Evolutionary conservation across 345 rosid genomes (phyloP), one percentile per base, ranked within the genome.

Genomic region (Zanthoxylum bungeanum): DNA sequence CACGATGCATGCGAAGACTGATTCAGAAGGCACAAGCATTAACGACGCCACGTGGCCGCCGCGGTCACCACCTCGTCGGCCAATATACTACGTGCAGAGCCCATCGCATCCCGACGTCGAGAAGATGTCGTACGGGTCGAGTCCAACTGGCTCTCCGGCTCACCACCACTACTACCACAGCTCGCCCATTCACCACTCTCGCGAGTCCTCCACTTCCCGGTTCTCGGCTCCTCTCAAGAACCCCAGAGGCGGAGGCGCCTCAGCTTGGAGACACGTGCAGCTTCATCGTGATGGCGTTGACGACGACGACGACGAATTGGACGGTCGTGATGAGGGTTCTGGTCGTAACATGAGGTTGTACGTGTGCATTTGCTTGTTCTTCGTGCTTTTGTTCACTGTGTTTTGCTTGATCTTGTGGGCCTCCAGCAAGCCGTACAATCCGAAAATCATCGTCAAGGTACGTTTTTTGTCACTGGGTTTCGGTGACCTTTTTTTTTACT

Each of bases 51-150:
- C 88, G 42, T 87, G 92, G 85, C 85, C 78, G 16, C 88, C 89
- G 2, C 77, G 88, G 46, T 87, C 93, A 7, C 90, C 87, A 12
- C 84, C 90, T 0, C 76, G 97, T 55, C 77, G 92, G 77, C 92
- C 93, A 5, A 72, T 90, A 21, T 94, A 92, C 87, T 92, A 92
- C 80, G 98, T 94, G 9, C 98, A 92, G 58, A 94, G 98, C 79
- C 98, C 98, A 0, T 94, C 98, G n/a, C 89, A 92, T 82, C 92
- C 88, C 69, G 98, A 92, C 78, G 91, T 69, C 14, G 97, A 94
- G 85, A 94, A 94, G 76, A 92, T 90, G 98, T 94, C 98, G 0
- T 90, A 82, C 76, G 98, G 93, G 44, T 94, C 98, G 1, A 90
- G 95, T 71, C 97, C 97, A 2, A 46, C 73, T 24, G 93, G 79